A percentile compares a stretch with the other conserved stretches of the same genome.
Evolutionary conservation across 805 yeast genomes (phyloP).

Genomic region (Lipomyces sp.): DNA sequence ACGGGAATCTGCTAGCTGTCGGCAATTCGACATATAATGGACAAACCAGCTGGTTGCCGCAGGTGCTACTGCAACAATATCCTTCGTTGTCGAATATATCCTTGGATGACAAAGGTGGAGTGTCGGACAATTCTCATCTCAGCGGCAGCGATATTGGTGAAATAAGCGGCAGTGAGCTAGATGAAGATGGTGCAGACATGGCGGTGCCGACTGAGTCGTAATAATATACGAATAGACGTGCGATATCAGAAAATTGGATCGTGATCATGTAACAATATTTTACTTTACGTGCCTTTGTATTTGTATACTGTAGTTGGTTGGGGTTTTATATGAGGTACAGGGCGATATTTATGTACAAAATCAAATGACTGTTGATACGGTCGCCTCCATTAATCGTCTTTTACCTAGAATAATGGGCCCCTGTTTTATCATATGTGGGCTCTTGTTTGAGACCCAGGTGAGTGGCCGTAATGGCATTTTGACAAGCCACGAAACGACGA

Average conservation of each 20-base stretch:
- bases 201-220: background rate
- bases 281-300: background rate
- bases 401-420: too few relatives aligned
- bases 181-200: conserved; percentile 8
- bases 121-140: background rate
- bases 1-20: conserved; percentile 15
- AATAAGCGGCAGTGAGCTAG: conserved; percentile 23
- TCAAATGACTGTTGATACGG: too few relatives aligned
- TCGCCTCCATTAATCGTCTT: too few relatives aligned
- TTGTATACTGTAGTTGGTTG: background rate
- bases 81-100: conserved; percentile 26
- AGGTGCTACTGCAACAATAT: conserved; percentile 31
- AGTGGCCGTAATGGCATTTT: conserved; percentile 2
- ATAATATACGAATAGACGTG: background rate
- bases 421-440: too few relatives aligned
- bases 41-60: conserved; percentile 27
- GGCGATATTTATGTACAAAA: too few relatives aligned
- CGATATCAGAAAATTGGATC: background rate
- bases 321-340: background rate
- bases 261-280: background rate
- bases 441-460: too few relatives aligned
- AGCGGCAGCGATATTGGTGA: conserved; percentile 20
- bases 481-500: background rate
- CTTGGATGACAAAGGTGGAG: conserved; percentile 14
- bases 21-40: background rate